Evolutionary conservation across 768 basidiomycete species (phyloP), one percentile per base, ranked within the genome.

Genomic region (Tubosaeta brunneosetosa): DNA sequence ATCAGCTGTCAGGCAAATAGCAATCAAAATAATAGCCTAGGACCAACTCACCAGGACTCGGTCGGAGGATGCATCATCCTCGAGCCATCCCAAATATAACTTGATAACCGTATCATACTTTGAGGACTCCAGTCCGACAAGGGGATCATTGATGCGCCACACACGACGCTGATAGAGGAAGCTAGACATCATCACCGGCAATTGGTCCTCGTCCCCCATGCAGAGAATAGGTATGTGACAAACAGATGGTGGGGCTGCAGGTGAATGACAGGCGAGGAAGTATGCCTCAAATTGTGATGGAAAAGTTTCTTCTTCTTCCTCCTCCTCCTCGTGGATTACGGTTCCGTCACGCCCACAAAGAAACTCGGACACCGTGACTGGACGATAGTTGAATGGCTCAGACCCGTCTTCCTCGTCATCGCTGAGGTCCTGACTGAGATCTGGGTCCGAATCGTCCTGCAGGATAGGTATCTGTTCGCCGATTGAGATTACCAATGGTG

Each of bases 161-260:
- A 44, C 36, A 11, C 42, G 46, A 26, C 51, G 42, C 31, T 48
- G 47, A 9, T 53, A 49, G 8, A 53, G 55, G 29, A 53, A 27
- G 16, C 51, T 53, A 4, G 55, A 56, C 51, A 56, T 56, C 43
- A 53, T 22, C 22, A 53, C 37, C 1, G 43, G 51, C 0, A 56
- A 26, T 26, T 49, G 47, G 26, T 53, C 31, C 37, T 34, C 47
- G 14, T 56, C 37, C 7, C 51, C 51, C 55, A 56, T 56, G 38
- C 51, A 56, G 6, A 56, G 26, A 13, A 56, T 11, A 4, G 51
- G 47, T 34, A 56, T 49, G 11, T 53, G 43, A 46, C 55, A 56
- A 9, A 12, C 29, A 7, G 51, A 16, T 1, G 46, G 51, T 6
- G 43, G 41, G 19, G 16, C 11, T 16, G 31, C 26, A 13, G 37